Base-by-base conservation (phyloP, 805 yeast species). In the Hanseniaspora nectarophila region DNA sequence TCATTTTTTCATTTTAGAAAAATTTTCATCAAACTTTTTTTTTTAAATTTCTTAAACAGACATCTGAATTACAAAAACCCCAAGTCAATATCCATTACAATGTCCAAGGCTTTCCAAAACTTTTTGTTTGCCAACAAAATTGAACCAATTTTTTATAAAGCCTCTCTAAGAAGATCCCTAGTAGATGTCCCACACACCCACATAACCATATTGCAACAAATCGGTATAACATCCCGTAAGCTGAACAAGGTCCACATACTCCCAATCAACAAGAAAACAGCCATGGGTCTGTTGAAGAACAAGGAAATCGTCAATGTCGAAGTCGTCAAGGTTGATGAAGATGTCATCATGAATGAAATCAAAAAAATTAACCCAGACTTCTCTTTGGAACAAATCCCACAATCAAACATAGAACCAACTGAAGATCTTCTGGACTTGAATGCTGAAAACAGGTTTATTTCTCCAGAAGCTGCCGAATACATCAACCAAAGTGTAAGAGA, bases 111-210 rank as follows among this genome's bases (percentile, higher is more conserved):
- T 6, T 37, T 37, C 9, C 33, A 42, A 12, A 28, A 28, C 24
- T 42, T 42, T 42, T 18, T 42, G 10, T 24, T 26, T 20, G 31
- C 29, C 18, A 24, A 24, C 15, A 49, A 49, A n/a, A 42, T 49
- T 5, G 39, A 49, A n/a, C 33, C 53, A 7, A 13, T 49, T 8
- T 39, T 40, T 5, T 49, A 49, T 20, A 49, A 49, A 33, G 39
- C 44, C 29, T 31, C 46, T 18, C 28, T 49, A n/a, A 49, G 39
- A 42, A 49, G 53, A 49, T 49, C 53, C 26, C 39, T 49, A 16
- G 35, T 42, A 33, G 53, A 49, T 34, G 39, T 49, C 21, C 39
- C 53, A 26, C 53, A 49, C 26, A 20, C 15, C 21, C 42, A 49
- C n/a, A 49, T 34, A 26, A 35, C 35, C 13, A 31, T 49, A 2